A percentile compares a stretch with the other conserved stretches of the same genome.
phyloP scores from a whole-genome alignment of 495 filamentous ascomycete species.

The Pseudevernia furfuracea region DNA sequence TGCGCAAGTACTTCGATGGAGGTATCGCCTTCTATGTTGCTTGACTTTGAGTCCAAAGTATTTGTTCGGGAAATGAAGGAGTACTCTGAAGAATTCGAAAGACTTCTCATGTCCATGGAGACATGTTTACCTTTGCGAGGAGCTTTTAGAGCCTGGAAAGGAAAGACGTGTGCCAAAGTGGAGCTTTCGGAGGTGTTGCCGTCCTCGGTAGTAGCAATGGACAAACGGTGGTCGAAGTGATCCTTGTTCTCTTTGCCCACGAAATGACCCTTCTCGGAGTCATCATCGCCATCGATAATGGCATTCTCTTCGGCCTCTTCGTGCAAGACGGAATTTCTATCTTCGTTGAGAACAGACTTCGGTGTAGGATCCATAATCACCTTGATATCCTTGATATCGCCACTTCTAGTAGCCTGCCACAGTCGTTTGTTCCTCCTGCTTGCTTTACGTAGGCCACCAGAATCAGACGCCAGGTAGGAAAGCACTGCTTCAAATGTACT shows the following conservation, averaged over 20 bases:
- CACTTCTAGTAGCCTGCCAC: slow-evolving; percentile 77
- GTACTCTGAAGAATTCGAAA: slow-evolving; percentile 75
- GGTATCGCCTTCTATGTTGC: slow-evolving; percentile 73
- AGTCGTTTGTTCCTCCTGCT: slow-evolving; percentile 79
- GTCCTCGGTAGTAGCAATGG: slow-evolving; percentile 27
- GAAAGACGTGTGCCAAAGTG: slow-evolving; percentile 79
- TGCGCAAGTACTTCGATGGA: slow-evolving; percentile 74
- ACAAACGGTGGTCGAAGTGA: slow-evolving; percentile 9
- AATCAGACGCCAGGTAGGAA: slow-evolving; percentile 79
- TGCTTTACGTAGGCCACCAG: slow-evolving; percentile 68
- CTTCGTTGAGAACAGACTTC: slow-evolving; percentile 14
- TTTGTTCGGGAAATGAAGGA: slow-evolving; percentile 69
- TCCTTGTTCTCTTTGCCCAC: not conserved
- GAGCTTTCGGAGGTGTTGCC: slow-evolving; percentile 43
- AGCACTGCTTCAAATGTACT: slow-evolving; percentile 96
- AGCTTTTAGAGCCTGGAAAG: slow-evolving; percentile 59
- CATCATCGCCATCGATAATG: slow-evolving; percentile 22
- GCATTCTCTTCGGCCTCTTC: slow-evolving; percentile 27
- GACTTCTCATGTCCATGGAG: slow-evolving; percentile 77
- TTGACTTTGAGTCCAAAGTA: slow-evolving; percentile 64
- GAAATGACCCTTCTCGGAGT: not conserved
- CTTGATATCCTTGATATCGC: slow-evolving; percentile 65
- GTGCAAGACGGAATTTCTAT: not conserved
- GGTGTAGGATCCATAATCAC: slow-evolving; percentile 68
- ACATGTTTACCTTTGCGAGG: slow-evolving; percentile 63